These are phyloP conservation scores for Linum lewisii DNA, from an alignment of 345 rosid genomes.

Conservation along the genomic window DNA sequence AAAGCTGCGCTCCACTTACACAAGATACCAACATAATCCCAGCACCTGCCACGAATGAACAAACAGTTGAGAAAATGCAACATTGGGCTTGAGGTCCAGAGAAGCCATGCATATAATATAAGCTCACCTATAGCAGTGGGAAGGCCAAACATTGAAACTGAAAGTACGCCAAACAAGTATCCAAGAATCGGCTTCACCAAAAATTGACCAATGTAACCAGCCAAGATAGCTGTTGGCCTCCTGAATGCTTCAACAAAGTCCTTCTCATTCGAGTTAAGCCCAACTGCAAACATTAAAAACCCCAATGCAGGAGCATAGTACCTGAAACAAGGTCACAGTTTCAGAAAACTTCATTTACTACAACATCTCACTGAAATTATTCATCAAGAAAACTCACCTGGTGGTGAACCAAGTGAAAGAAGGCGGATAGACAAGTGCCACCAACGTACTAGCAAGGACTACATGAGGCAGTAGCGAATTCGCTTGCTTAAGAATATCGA, in stretches of 20 bases:
- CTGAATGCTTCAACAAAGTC: slow-evolving; percentile 84
- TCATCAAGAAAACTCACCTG: slow-evolving; percentile 32
- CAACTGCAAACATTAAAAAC: slow-evolving; percentile 96
- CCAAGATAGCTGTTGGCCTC: slow-evolving; percentile 61
- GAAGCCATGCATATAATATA: slow-evolving; percentile 3
- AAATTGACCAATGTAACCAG: slow-evolving; percentile 78
- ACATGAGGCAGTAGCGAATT: slow-evolving; percentile 79
- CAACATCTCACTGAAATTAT: not conserved
- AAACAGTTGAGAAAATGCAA: slow-evolving; percentile 6
- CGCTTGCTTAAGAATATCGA: slow-evolving; percentile 57
- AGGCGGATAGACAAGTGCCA: slow-evolving; percentile 90
- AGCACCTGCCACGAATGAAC: slow-evolving; percentile 42
- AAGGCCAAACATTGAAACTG: slow-evolving; percentile 59
- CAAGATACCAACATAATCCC: slow-evolving; percentile 96
- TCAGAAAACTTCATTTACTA: not conserved
- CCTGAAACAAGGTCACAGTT: slow-evolving; percentile 35
- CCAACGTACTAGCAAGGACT: slow-evolving; percentile 69
- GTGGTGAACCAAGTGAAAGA: slow-evolving; percentile 93
- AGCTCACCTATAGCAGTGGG: slow-evolving; percentile 68
- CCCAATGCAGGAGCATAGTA: slow-evolving; percentile 94
- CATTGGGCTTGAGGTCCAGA: slow-evolving; percentile 5
- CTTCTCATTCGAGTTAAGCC: slow-evolving; percentile 77
- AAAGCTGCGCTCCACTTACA: slow-evolving; percentile 94
- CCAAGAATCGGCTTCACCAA: slow-evolving; percentile 83
- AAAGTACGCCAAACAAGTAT: slow-evolving; percentile 57